Conservation (phyloP, 2,329 filamentous ascomycete genomes). For the Fusarium buxicola region DNA sequence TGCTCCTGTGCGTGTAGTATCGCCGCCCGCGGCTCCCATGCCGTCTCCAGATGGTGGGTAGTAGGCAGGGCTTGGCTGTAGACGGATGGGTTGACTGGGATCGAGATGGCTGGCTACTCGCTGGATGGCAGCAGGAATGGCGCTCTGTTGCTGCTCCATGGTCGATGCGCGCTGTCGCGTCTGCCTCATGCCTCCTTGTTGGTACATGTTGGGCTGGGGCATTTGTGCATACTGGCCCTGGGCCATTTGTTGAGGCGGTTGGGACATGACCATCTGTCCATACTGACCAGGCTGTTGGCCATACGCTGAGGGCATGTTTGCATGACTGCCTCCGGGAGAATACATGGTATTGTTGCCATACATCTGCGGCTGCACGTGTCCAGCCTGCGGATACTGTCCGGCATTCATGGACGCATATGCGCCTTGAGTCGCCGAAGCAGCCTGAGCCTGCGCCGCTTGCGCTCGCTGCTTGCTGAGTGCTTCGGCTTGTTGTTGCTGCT, state of each 20-base stretch:
- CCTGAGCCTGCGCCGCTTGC: conserved; percentile 75
- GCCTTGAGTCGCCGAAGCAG: conserved; percentile 73
- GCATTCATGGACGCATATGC: conserved; percentile 68
- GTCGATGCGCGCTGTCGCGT: conserved; percentile 92
- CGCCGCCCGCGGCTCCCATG: conserved; percentile 67
- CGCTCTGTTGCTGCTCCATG: conserved; percentile 94
- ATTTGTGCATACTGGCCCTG: conserved; percentile 71
- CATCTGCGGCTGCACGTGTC: conserved; percentile 70
- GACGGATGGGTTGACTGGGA: conserved; percentile 89
- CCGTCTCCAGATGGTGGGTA: conserved; percentile 94
- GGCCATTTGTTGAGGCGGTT: conserved; percentile 73
- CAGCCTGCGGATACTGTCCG: conserved; percentile 60
- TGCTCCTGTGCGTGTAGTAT: conserved; percentile 66
- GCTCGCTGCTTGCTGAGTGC: conserved; percentile 93
- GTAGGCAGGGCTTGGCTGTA: conserved; percentile 96
- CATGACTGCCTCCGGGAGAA: conserved; percentile 63
- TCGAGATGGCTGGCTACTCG: conserved; percentile 96
- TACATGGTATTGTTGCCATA: conserved; percentile 90
- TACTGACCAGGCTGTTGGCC: conserved; percentile 78
- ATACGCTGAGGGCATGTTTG: conserved; percentile 77
- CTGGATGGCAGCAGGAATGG: conserved; percentile 92
- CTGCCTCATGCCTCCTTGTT: conserved; percentile 74
- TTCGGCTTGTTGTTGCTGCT: conserved; percentile 96
- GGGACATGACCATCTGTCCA: conserved; percentile 78
- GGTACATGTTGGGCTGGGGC: conserved; percentile 67